Evolutionary conservation across 108 stramenopile species (phyloP).

Genomic region (Nitzschia sp.): DNA sequence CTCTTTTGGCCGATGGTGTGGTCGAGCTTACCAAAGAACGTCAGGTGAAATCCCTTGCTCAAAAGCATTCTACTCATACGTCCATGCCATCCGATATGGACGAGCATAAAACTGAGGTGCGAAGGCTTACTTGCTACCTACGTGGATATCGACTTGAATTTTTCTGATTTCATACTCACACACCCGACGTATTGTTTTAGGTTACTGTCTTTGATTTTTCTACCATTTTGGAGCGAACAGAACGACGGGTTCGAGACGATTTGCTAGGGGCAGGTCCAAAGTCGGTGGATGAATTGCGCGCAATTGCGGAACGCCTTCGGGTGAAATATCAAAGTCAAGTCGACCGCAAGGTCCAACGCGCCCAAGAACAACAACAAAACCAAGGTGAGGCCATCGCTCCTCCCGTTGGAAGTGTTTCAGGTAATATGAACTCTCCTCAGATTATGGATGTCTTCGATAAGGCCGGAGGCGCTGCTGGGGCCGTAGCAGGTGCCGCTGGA

Average conservation of each 20-base stretch:
- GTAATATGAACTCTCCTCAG: neutral
- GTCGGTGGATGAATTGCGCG: slow-evolving; percentile 72
- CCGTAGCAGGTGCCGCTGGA: slow-evolving; percentile 9
- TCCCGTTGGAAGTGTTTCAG: neutral
- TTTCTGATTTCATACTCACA: neutral
- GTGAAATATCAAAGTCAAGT: slow-evolving; percentile 59
- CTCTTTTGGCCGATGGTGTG: slow-evolving; percentile 75
- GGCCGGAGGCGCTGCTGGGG: slow-evolving; percentile 29
- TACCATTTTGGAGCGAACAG: slow-evolving; percentile 72
- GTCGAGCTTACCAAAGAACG: slow-evolving; percentile 55
- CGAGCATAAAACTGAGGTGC: slow-evolving; percentile 20
- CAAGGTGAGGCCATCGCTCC: neutral
- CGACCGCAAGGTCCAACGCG: slow-evolving; percentile 33
- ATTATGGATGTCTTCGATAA: slow-evolving; percentile 34
- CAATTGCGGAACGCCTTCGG: slow-evolving; percentile 55
- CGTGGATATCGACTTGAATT: too few species aligned
- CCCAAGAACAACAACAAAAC: slow-evolving; percentile 16
- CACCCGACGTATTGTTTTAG: slow-evolving; percentile 13
- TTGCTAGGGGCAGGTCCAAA: slow-evolving; percentile 76
- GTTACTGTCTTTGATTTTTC: slow-evolving; percentile 90
- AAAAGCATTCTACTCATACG: slow-evolving; percentile 19
- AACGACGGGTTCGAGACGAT: slow-evolving; percentile 77
- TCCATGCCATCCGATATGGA: slow-evolving; percentile 26
- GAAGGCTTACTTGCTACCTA: neutral
- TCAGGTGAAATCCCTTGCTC: slow-evolving; percentile 25